Evolutionary conservation across 495 filamentous ascomycete species (phyloP).

Genomic region (Clohesyomyces aquaticus): DNA sequence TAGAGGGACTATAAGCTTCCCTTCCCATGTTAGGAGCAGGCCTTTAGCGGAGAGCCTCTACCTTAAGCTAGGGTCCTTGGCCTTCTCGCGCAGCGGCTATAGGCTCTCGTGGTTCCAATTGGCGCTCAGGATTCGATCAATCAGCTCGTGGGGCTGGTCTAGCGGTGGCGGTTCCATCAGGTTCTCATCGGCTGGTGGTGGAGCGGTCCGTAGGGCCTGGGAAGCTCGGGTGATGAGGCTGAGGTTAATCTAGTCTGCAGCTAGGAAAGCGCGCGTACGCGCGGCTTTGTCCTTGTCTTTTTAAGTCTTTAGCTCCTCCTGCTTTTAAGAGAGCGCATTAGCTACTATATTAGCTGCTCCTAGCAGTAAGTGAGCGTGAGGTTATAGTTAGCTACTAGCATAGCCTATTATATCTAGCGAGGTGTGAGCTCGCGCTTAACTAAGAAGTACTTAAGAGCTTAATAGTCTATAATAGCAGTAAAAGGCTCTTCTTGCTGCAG

Average conservation of each 20-base stretch:
- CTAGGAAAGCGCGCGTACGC: slow-evolving; percentile 1
- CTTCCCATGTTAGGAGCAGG: neutral
- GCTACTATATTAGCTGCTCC: slow-evolving; percentile 27
- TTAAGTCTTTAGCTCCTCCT: slow-evolving; percentile 13
- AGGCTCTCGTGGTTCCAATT: neutral
- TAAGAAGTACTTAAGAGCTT: slow-evolving; percentile 46
- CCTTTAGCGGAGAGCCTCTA: slow-evolving; percentile 14
- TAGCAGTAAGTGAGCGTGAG: slow-evolving; percentile 37
- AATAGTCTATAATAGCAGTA: slow-evolving; percentile 43
- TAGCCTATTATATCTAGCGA: slow-evolving; percentile 38
- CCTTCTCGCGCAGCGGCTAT: neutral
- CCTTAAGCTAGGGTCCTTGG: neutral
- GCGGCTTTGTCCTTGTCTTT: slow-evolving; percentile 12
- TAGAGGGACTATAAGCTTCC: slow-evolving; percentile 8
- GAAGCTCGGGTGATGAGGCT: neutral
- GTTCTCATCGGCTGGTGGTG: neutral
- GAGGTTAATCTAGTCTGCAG: neutral
- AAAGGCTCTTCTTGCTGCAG: slow-evolving; percentile 36
- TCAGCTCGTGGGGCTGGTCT: neutral
- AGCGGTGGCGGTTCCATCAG: neutral
- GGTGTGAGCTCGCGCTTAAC: slow-evolving; percentile 30
- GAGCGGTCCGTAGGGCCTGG: neutral
- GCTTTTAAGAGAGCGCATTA: slow-evolving; percentile 31
- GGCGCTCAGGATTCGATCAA: neutral
- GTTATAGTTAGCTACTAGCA: slow-evolving; percentile 32